Conservation (phyloP, 345 rosid genomes). For the Citrus trifoliata region DNA sequence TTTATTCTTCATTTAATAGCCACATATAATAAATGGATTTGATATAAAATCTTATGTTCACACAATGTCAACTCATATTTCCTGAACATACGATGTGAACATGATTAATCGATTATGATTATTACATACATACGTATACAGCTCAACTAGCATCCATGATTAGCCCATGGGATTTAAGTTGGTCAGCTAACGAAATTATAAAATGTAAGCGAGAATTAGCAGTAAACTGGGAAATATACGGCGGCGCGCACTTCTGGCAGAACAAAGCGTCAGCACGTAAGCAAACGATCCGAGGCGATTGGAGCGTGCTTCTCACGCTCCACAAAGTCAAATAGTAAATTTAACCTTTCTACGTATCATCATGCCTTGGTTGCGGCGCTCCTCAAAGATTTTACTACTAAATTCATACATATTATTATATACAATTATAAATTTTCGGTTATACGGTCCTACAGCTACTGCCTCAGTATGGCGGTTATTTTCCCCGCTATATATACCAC, state of each 20-base stretch:
- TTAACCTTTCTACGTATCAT: slow-evolving; percentile 14
- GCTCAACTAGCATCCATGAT: neutral
- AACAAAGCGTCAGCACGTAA: slow-evolving; percentile 9
- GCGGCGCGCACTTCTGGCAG: slow-evolving; percentile 10
- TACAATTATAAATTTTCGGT: neutral
- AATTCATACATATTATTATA: neutral
- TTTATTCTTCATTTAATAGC: neutral
- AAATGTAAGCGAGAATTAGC: neutral
- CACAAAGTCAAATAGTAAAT: slow-evolving; percentile 7
- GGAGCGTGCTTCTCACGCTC: slow-evolving; percentile 26
- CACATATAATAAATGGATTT: too few species aligned
- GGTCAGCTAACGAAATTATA: neutral
- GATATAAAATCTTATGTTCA: neutral
- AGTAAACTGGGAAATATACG: neutral
- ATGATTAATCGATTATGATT: neutral
- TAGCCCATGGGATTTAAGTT: neutral
- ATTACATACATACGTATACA: neutral
- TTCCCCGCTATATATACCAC: slow-evolving; percentile 29
- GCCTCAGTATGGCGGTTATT: slow-evolving; percentile 8
- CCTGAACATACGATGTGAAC: neutral
- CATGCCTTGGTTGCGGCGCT: slow-evolving; percentile 39
- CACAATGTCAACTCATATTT: neutral
- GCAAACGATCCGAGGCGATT: slow-evolving; percentile 14
- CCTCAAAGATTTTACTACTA: neutral
- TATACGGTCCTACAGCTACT: slow-evolving; percentile 9